Conservation (phyloP, 768 basidiomycete species). For the Rhodosporidiobolus odoratus region DNA sequence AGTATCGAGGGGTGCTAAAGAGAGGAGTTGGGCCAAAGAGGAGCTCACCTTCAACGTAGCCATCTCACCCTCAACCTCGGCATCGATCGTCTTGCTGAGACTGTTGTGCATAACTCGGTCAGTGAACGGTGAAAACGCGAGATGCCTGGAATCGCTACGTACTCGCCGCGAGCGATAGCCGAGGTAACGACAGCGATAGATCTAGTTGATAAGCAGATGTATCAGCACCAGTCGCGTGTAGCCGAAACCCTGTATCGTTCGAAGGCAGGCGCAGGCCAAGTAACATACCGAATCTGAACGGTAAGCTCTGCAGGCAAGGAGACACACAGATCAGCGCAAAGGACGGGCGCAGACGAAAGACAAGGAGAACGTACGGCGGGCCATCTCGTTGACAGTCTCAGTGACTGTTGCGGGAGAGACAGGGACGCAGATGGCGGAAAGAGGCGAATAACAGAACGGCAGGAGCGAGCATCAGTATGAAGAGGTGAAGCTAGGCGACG, state of each 20-base stretch:
- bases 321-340: background rate
- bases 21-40: slow-evolving; percentile 39
- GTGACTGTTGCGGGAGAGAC: no score
- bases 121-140: background rate
- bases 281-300: slow-evolving; percentile 42
- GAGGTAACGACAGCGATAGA: slow-evolving; percentile 46
- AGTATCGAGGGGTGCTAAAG: background rate
- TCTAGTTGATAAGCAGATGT: background rate
- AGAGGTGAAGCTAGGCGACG: background rate
- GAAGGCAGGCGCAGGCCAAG: background rate
- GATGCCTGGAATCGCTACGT: background rate
- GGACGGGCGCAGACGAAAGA: background rate
- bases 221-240: no score
- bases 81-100: slow-evolving; percentile 50
- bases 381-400: slow-evolving; percentile 42
- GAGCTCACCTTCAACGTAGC: slow-evolving; percentile 48
- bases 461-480: background rate
- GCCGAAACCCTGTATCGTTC: background rate
- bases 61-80: slow-evolving; percentile 52
- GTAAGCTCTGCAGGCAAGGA: slow-evolving; percentile 41
- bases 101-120: no score
- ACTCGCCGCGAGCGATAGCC: slow-evolving; percentile 39
- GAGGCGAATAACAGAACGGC: background rate
- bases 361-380: slow-evolving; percentile 31
- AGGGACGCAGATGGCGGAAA: background rate